phyloP scores from a whole-genome alignment of 371 early-diverging fungal species.

The Syncephalis plumigaleata region DNA sequence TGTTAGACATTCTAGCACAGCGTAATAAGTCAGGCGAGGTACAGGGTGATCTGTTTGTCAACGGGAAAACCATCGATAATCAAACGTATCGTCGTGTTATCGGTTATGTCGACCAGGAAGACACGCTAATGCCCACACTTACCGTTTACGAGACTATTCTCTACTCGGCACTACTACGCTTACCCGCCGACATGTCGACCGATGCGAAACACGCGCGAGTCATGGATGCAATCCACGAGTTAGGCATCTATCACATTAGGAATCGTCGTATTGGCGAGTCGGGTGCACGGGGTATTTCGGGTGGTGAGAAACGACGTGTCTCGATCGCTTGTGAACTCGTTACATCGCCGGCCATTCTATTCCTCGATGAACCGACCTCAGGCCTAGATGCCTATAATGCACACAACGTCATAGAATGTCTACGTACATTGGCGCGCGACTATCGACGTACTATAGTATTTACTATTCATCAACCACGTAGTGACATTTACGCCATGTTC shows the following conservation, averaged over 20 bases:
- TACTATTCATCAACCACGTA: constrained; percentile 92
- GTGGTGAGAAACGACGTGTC: constrained; percentile 88
- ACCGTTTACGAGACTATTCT: constrained; percentile 85
- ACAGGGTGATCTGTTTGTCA: constrained; percentile 75
- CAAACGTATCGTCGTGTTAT: constrained; percentile 36
- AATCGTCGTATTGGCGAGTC: constrained; percentile 42
- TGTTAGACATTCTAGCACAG: constrained; percentile 79
- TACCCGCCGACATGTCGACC: constrained; percentile 38
- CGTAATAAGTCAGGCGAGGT: constrained; percentile 65
- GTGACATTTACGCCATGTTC: constrained; percentile 79
- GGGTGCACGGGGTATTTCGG: constrained; percentile 64
- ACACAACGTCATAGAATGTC: constrained; percentile 68
- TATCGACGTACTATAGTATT: constrained; percentile 79
- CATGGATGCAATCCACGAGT: constrained; percentile 40
- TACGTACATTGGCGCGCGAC: constrained; percentile 61
- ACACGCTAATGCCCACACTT: constrained; percentile 62
- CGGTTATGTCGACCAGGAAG: constrained; percentile 90
- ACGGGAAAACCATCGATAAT: constrained; percentile 41
- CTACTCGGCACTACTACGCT: constrained; percentile 65
- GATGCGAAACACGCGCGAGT: constrained; percentile 33
- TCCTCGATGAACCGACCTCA: constrained; percentile 79
- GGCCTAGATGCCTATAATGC: constrained; percentile 91
- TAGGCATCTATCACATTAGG: constrained; percentile 46
- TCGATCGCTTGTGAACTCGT: constrained; percentile 83
- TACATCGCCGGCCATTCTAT: constrained; percentile 64